Conservation (phyloP, 2,329 filamentous ascomycete genomes). For the Stachybotrys elegans region DNA sequence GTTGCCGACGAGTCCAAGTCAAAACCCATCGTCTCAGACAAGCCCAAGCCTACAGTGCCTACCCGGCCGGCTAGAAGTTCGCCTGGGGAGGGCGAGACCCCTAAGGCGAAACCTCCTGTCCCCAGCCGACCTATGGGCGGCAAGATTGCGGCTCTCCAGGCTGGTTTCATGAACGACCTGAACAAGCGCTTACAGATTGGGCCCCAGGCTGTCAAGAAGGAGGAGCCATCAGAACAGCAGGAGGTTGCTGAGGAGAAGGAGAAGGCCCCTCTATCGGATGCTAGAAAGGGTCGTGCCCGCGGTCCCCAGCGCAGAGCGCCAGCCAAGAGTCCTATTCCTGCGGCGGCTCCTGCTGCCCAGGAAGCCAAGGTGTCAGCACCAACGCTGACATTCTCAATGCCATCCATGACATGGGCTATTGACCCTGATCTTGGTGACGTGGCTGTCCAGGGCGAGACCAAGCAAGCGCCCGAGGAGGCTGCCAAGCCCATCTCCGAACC, state of each 20-base stretch:
- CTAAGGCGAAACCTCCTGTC: constrained; percentile 77
- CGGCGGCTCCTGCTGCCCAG: constrained; percentile 21
- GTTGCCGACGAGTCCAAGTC: constrained; percentile 30
- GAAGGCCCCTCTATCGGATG: constrained; percentile 78
- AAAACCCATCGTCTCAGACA: constrained; percentile 42
- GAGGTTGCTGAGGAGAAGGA: constrained; percentile 55
- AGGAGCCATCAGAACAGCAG: constrained; percentile 56
- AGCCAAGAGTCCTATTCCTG: constrained; percentile 40
- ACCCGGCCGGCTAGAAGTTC: constrained; percentile 52
- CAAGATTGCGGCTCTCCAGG: constrained; percentile 88
- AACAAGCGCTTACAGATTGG: constrained; percentile 86
- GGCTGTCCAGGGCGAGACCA: constrained; percentile 13
- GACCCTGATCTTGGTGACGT: constrained; percentile 44
- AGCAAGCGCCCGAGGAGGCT: constrained; percentile 4
- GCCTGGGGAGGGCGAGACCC: constrained; percentile 34
- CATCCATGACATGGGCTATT: constrained; percentile 47
- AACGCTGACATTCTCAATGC: constrained; percentile 41
- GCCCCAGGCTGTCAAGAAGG: constrained; percentile 73
- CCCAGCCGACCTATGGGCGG: constrained; percentile 68
- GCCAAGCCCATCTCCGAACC: background rate
- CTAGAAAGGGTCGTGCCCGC: constrained; percentile 82
- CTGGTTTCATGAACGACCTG: constrained; percentile 87
- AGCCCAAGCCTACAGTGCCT: constrained; percentile 58
- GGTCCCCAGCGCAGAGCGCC: constrained; percentile 77
- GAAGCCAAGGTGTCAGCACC: constrained; percentile 20